phyloP scores from a whole-genome alignment of 345 rosid species.

The Luvunga scandens region DNA sequence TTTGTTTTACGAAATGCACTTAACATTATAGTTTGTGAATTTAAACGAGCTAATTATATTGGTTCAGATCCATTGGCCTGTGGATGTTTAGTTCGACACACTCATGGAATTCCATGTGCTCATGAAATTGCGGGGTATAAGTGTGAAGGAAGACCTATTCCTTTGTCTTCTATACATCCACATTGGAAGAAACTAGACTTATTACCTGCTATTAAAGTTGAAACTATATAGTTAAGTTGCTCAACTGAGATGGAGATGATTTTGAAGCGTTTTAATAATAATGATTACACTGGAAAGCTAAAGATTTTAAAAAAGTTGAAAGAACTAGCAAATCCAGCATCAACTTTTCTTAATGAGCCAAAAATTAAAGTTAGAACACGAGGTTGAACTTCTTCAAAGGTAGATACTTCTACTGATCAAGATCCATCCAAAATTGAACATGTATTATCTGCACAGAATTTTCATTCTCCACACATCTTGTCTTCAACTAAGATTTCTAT shows the following conservation, averaged over 20 bases:
- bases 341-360: not conserved
- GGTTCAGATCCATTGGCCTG: not conserved
- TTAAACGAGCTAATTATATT: not conserved
- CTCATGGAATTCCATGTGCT: too few species aligned
- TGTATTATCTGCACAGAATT: not conserved
- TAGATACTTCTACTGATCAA: not conserved
- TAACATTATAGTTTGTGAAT: not conserved
- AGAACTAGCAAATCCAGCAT: not conserved
- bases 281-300: not conserved
- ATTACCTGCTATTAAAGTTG: too few species aligned
- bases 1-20: not conserved
- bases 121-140: too few species aligned
- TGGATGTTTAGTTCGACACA: too few species aligned
- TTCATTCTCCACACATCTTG: not conserved
- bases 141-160: not conserved
- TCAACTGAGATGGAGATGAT: not conserved
- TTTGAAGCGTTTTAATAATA: not conserved
- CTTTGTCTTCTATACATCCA: not conserved
- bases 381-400: not conserved
- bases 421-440: not conserved
- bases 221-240: too few species aligned
- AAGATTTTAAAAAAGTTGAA: not conserved
- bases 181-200: not conserved
- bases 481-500: not conserved
- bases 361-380: not conserved